A percentile compares a stretch with the other conserved stretches of the same genome.
Conservation (phyloP, 1,139 yeast species). For the Candida tropicalis region DNA sequence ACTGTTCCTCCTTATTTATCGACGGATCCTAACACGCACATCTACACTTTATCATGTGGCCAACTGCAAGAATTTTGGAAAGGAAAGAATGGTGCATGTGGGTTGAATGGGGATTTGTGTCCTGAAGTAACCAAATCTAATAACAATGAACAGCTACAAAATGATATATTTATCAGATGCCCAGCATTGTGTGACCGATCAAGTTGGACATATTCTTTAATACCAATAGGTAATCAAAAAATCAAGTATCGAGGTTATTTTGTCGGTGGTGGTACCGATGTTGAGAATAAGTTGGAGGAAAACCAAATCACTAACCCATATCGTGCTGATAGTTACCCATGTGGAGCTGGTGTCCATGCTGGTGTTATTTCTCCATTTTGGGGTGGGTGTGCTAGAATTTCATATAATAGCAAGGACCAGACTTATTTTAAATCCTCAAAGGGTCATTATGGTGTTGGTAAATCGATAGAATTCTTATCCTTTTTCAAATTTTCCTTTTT, state of each 20-base stretch:
- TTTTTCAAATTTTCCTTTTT: conserved; percentile 75
- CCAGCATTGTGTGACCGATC: conserved; percentile 87
- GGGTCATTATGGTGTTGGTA: conserved; percentile 54
- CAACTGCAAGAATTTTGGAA: conserved; percentile 53
- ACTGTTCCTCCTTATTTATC: conserved; percentile 33
- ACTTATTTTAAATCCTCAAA: conserved; percentile 44
- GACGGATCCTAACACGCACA: conserved; percentile 20
- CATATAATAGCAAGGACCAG: conserved; percentile 58
- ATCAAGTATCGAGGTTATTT: conserved; percentile 73
- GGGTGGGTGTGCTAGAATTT: conserved; percentile 82
- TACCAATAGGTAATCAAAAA: conserved; percentile 70
- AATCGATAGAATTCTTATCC: conserved; percentile 65
- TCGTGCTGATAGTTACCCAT: conserved; percentile 85
- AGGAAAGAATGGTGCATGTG: conserved; percentile 79
- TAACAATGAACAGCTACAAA: conserved; percentile 14
- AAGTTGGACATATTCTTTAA: conserved; percentile 76
- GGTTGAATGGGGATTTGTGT: conserved; percentile 67
- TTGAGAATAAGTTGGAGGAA: conserved; percentile 17
- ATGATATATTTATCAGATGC: conserved; percentile 68
- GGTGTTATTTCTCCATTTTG: conserved; percentile 70
- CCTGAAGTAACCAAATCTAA: conserved; percentile 25
- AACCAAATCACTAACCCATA: conserved; percentile 56
- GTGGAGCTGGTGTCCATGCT: conserved; percentile 89
- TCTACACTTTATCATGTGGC: conserved; percentile 46
- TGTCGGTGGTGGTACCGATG: conserved; percentile 68